Evolutionary conservation across 1,284 basidiomycete genomes (phyloP), one percentile per base, ranked within the genome.

Genomic region (Porogramme epimiltina): DNA sequence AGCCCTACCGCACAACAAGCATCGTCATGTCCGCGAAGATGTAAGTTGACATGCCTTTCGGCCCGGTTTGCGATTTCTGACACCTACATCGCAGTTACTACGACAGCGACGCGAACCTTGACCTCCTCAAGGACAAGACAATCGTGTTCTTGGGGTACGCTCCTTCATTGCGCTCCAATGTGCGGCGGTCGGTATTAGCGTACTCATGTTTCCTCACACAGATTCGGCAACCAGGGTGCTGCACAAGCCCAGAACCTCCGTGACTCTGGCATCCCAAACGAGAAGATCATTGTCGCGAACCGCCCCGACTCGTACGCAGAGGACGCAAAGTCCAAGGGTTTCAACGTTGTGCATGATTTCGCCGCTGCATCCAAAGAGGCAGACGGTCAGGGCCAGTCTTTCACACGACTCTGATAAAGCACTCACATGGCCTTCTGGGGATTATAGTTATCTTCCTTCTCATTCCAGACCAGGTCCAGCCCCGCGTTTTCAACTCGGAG

Each of bases 211-310:
- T 46, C 1, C 15, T n/a, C 3, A 10, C 36, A 31, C 48, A 85
- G 83, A 5, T 85, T 84, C 63, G 83, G 83, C 42, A 85, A 85
- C 65, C 83, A 85, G 65, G 83, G 83, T 26, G 79, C 84, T 41
- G 83, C 83, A 37, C 83, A 85, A 63, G 83, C 84, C 3, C 82
- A 85, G 66, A 85, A 85, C 58, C 60, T 85, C 49, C 75, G 84
- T n/a, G 83, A 85, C 56, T 75, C 79, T 46, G 84, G 84, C 4
- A 79, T 85, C 49, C 72, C 80, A 4, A 85, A 84, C 58, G 80
- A 84, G 16, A 75, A 72, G 38, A 85, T 85, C 55, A 53, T 84
- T 51, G 73, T 85, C 56, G 82, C 81, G 2, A 85, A 85, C 61
- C 76, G 81, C 3, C 68, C 72, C 10, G 83, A 85, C 62, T 67